phyloP scores from a whole-genome alignment of 352 stramenopile genomes.

The Phytophthora melonis region DNA sequence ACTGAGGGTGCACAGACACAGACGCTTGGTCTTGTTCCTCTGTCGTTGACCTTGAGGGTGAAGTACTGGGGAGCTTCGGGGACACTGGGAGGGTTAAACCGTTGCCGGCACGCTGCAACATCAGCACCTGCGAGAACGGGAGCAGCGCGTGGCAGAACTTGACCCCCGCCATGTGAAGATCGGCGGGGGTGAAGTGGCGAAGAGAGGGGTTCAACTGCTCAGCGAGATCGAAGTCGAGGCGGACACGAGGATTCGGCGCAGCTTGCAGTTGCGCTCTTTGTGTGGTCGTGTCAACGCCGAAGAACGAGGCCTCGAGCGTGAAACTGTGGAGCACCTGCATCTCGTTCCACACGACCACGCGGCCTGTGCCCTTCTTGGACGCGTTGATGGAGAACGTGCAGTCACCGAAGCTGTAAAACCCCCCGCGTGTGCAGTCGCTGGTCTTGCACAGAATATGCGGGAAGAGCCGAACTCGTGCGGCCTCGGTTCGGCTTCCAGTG shows the following conservation, averaged over 20 bases:
- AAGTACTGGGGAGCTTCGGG: not conserved
- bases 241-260: constrained; percentile 14
- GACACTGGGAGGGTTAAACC: not conserved
- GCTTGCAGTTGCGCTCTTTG: constrained; percentile 25
- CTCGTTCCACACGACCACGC: constrained; percentile 75
- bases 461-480: constrained; percentile 69
- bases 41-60: not conserved
- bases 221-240: constrained; percentile 21
- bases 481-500: constrained; percentile 46
- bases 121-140: constrained; percentile 68
- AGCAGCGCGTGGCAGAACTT: constrained; percentile 68
- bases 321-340: constrained; percentile 78
- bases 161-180: constrained; percentile 57
- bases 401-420: constrained; percentile 74
- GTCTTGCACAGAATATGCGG: constrained; percentile 76
- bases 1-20: not conserved
- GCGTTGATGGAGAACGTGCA: constrained; percentile 76
- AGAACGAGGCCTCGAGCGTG: constrained; percentile 85
- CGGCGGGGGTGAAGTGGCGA: constrained; percentile 61
- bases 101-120: constrained; percentile 42
- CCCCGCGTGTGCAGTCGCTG: constrained; percentile 44
- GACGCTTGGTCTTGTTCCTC: not conserved
- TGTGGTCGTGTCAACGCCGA: constrained; percentile 47
- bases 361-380: constrained; percentile 70
- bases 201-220: constrained; percentile 20